Base-by-base conservation (phyloP, 1,139 yeast species). In the Taphrina deformans region DNA sequence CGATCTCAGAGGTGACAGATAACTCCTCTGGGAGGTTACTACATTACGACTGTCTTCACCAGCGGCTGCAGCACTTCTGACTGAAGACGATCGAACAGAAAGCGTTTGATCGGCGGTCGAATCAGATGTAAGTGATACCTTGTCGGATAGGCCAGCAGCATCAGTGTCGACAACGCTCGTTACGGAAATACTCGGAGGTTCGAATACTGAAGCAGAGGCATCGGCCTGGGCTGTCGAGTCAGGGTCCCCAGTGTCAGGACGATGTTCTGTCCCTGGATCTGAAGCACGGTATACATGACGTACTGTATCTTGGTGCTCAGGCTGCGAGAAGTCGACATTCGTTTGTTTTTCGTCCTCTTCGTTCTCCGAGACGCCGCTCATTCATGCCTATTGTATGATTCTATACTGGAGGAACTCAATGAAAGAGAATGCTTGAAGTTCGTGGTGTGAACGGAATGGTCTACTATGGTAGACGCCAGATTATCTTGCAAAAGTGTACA, bases 121-220 rank as follows among this genome's bases (percentile, higher is more conserved):
- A 5, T 33, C 33, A n/a, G 45, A 52, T 14, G 14, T 12, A 29
- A 27, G 10, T 10, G 46, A 27, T 9, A 33, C 29, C 16, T 67
- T 80, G 79, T 16, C 62, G n/a, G 48, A 44, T 5, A 27, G n/a
- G n/a, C n/a, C 41, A n/a, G 16, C 41, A 10, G 18, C 16, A n/a
- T 38, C 18, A n/a, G 41, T 38, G 10, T 29, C 33, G 33, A 29
- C 9, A 6, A 6, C 9, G 10, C 10, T 10, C 9, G 6, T 29
- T 29, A 29, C 10, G 10, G 9, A 10, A 29, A 29, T 10, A 29
- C 10, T 6, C 33, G 33, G 33, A n/a, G n/a, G n/a, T n/a, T n/a
- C n/a, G n/a, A n/a, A n/a, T n/a, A n/a, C n/a, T n/a, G n/a, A n/a
- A n/a, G n/a, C n/a, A n/a, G n/a, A n/a, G n/a, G n/a, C n/a, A n/a